A percentile compares a stretch with the other conserved stretches of the same genome.
phyloP scores from a whole-genome alignment of 768 basidiomycete species.

The Tylopilus rubrobrunneus region DNA sequence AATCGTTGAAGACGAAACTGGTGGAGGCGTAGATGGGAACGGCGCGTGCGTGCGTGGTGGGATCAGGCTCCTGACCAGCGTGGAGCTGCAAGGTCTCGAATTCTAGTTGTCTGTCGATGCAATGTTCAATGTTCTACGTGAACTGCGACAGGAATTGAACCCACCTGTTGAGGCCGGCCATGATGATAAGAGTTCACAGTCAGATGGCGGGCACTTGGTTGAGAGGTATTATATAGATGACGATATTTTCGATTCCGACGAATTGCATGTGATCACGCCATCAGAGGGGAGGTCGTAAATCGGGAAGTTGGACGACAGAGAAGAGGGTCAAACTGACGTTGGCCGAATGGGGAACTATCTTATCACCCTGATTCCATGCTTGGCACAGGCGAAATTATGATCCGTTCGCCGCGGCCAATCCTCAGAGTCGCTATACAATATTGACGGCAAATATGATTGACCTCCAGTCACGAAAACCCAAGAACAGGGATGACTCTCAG shows the following conservation, averaged over 20 bases:
- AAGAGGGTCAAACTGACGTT: neutral
- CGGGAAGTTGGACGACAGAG: neutral
- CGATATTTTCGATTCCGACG: neutral
- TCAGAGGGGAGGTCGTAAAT: neutral
- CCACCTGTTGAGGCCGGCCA: conserved; percentile 25
- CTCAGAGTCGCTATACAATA: too few species aligned
- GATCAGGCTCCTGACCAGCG: conserved; percentile 52
- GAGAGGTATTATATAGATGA: neutral
- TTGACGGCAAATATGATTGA: too few species aligned
- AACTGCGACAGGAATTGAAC: neutral
- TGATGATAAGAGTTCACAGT: neutral
- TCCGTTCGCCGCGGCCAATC: too few species aligned
- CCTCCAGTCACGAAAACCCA: too few species aligned
- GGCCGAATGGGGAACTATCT: neutral
- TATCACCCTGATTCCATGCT: neutral
- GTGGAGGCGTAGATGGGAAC: conserved; percentile 60
- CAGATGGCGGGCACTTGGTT: neutral
- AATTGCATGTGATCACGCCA: conserved; percentile 11
- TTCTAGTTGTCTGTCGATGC: conserved; percentile 36
- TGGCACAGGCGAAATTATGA: too few species aligned
- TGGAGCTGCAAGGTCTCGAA: conserved; percentile 65
- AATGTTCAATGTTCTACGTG: neutral
- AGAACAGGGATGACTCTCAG: too few species aligned
- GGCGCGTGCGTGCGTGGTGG: conserved; percentile 55
- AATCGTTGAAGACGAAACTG: conserved; percentile 55